Base-by-base conservation (phyloP, 176 grass and related monocot species). In the Chloris gayana region DNA sequence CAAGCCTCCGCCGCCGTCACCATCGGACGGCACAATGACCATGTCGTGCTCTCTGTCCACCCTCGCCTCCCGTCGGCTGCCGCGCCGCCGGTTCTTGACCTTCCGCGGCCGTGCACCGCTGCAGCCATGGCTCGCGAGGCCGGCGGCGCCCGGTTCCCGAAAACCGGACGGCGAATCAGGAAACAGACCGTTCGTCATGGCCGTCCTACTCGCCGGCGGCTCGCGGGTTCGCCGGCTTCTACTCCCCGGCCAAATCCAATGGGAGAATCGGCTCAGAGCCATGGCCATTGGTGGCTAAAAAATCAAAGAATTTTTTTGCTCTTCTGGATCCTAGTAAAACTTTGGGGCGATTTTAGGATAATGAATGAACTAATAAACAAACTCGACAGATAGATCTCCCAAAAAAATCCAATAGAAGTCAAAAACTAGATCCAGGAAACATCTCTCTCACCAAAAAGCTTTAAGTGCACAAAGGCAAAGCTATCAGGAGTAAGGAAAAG, bases 1-100 rank as follows among this genome's bases (percentile, higher is more conserved):
- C 49, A 77, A 37, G 78, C 70, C 87, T 37, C 47, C 84, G 29
- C 58, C 86, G 41, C 87, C 85, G 49, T 71, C 80, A 22, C 74
- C 74, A 64, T 88, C 93, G 4, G 87, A 88, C 31, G 85, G 93
- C 32, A 96, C 85, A 66, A 96, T 84, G n/a, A 92, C 90, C 81
- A 96, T 96, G 74, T 92, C 93, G 25, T 82, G 76, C 61, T 96
- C 93, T 66, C 50, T 58, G 38, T 86, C 87, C 1, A 90, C 67
- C 59, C 34, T 73, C 12, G 69, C 46, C 37, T 92, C 78, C 67
- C 42, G 51, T 6, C 67, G 72, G 67, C 47, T 69, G 45, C 47
- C 74, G 27, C 25, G 65, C 12, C 78, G 77, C n/a, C 33, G 76
- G 73, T 9, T 85, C 51, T 75, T 82, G 19, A 67, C 67, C 90